Base-by-base conservation (phyloP, 352 stramenopile genomes). In the Pythium rishiriense region DNA sequence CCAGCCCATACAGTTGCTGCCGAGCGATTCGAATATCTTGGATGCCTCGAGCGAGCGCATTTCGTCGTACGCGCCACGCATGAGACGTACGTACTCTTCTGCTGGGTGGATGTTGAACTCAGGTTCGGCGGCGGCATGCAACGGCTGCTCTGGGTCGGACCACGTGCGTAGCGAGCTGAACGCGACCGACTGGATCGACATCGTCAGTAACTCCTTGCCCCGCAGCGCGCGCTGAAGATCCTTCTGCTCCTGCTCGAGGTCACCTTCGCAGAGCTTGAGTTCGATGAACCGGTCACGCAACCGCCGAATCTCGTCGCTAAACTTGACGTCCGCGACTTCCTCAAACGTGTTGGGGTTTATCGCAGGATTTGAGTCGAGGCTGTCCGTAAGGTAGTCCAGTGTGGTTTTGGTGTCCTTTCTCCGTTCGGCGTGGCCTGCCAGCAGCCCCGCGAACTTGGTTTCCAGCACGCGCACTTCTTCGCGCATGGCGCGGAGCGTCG, bases 1-100 rank as follows among this genome's bases (percentile, higher is more conserved):
- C 81, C 81, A 90, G 31, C 81, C 81, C 62, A 90, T 68, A 22
- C 61, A 68, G 24, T 57, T 50, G 33, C 28, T 62, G 29, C 61
- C 52, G 4, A 47, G 22, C 17, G 61, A 46, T 22, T 62, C 41
- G 46, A 68, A 68, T 12, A 15, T 39, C 11, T 37, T 55, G 6
- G 33, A 46, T 1, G 26, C 53, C 25, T 68, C 61, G 6, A 62
- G 35, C 21, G 45, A 29, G 43, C 24, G 51, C 2, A 68, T 24
- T 15, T 68, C 53, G 0, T 56, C 53, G 45, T 58, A 63, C 22
- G 61, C 61, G 31, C 37, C 53, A 15, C 47, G 53, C 51, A 68
- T 62, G 45, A 52, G 37, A 14, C 37, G 26, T 0, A 9, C 31
- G 39, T 63, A 68, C 22, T 68, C 52, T 24, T 62, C 61, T 9